Conservation (phyloP, 2,329 filamentous ascomycete species). For the Aureobasidium sp. region DNA sequence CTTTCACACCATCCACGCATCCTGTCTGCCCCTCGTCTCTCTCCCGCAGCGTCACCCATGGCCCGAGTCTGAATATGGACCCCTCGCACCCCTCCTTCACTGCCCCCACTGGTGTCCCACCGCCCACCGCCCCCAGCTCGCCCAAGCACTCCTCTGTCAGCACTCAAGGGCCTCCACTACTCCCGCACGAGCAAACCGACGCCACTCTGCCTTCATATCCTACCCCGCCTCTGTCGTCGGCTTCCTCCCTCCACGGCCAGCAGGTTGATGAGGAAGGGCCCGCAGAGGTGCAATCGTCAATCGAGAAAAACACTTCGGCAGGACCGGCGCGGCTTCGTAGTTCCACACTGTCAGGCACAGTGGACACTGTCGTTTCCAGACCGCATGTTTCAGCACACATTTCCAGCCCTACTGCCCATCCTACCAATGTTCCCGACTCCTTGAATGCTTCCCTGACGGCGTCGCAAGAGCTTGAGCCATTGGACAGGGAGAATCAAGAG, state of each 20-base stretch:
- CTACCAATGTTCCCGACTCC: constrained; percentile 38
- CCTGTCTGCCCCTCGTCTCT: constrained; percentile 17
- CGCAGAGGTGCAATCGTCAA: neutral
- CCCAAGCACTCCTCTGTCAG: constrained; percentile 21
- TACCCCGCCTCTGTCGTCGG: constrained; percentile 36
- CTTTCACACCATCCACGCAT: constrained; percentile 15
- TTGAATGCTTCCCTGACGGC: constrained; percentile 41
- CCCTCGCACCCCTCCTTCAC: constrained; percentile 18
- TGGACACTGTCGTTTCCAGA: constrained; percentile 58
- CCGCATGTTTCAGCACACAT: constrained; percentile 61
- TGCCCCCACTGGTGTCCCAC: neutral
- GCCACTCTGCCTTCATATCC: constrained; percentile 26
- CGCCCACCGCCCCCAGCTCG: constrained; percentile 32
- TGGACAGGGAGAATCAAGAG: constrained; percentile 58
- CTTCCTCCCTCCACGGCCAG: constrained; percentile 32
- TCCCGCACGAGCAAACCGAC: constrained; percentile 31
- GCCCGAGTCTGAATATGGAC: constrained; percentile 19
- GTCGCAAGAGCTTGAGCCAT: constrained; percentile 40
- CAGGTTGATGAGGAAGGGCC: constrained; percentile 22
- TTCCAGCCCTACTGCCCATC: constrained; percentile 56
- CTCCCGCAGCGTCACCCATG: constrained; percentile 14
- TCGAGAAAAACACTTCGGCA: constrained; percentile 20
- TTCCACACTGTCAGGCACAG: constrained; percentile 43
- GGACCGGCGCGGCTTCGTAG: constrained; percentile 28
- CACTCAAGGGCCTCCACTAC: constrained; percentile 24